phyloP scores from a whole-genome alignment of 768 basidiomycete genomes.

The Chalciporus sphaerocephalus region DNA sequence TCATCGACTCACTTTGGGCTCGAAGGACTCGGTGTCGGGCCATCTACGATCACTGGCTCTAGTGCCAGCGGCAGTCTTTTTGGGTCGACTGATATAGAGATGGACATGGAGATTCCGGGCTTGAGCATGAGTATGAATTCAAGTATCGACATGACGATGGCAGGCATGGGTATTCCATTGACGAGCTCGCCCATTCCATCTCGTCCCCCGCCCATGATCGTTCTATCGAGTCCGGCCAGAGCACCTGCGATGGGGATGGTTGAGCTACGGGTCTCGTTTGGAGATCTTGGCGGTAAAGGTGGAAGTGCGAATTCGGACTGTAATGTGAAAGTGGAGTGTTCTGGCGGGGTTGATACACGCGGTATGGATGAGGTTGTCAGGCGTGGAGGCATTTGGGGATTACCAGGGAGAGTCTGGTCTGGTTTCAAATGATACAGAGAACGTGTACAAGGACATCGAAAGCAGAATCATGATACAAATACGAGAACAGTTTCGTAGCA shows the following conservation, averaged over 20 bases:
- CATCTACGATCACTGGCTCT: slow-evolving; percentile 22
- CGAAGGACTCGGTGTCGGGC: slow-evolving; percentile 23
- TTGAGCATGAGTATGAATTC: slow-evolving; percentile 34
- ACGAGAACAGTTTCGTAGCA: neutral
- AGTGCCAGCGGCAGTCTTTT: slow-evolving; percentile 26
- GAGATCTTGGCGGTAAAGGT: slow-evolving; percentile 34
- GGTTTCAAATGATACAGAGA: slow-evolving; percentile 11
- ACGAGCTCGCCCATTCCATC: slow-evolving; percentile 34
- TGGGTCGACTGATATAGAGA: slow-evolving; percentile 30
- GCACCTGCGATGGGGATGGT: slow-evolving; percentile 62
- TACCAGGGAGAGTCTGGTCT: slow-evolving; percentile 63
- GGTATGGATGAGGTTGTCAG: slow-evolving; percentile 67
- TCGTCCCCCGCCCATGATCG: slow-evolving; percentile 48
- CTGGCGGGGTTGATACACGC: slow-evolving; percentile 45
- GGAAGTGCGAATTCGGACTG: slow-evolving; percentile 17
- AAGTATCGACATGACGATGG: slow-evolving; percentile 29
- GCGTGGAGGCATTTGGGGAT: slow-evolving; percentile 64
- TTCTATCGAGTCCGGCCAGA: slow-evolving; percentile 64
- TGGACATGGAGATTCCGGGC: slow-evolving; percentile 35
- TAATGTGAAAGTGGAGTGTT: slow-evolving; percentile 23
- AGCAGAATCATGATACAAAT: no score
- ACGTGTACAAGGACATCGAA: neutral
- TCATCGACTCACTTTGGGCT: slow-evolving; percentile 28
- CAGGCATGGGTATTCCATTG: slow-evolving; percentile 26
- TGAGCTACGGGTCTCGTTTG: slow-evolving; percentile 60